phyloP scores from a whole-genome alignment of 1,139 yeast genomes.

The Pichia kudriavzevii region DNA sequence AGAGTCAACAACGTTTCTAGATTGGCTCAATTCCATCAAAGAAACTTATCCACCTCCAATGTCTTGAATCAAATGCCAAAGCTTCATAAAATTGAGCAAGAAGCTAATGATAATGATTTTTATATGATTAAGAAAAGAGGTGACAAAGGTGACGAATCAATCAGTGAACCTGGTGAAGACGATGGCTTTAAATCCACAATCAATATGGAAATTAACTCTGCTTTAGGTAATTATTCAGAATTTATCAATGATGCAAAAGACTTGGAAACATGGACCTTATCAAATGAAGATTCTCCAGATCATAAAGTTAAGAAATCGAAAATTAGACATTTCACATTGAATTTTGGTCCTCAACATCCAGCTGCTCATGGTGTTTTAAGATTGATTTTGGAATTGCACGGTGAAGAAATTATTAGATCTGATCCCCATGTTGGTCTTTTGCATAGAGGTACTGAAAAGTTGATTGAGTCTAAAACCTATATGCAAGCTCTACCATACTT shows the following conservation, averaged over 20 bases:
- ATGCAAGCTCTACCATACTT: constrained; percentile 85
- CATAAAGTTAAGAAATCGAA: constrained; percentile 35
- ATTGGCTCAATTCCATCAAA: constrained; percentile 6
- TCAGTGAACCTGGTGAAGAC: constrained; percentile 12
- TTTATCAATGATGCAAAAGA: constrained; percentile 26
- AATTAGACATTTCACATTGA: constrained; percentile 81
- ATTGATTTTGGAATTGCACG: constrained; percentile 76
- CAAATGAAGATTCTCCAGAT: constrained; percentile 30
- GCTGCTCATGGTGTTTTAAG: constrained; percentile 93
- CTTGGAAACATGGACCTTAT: constrained; percentile 29
- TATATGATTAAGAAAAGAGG: constrained; percentile 26
- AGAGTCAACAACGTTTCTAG: constrained; percentile 9
- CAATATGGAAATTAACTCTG: constrained; percentile 26
- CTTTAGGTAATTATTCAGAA: constrained; percentile 33
- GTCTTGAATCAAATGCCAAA: constrained; percentile 10
- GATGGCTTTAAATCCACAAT: constrained; percentile 22
- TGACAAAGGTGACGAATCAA: constrained; percentile 20
- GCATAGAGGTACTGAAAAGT: constrained; percentile 85
- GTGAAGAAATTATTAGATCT: constrained; percentile 80
- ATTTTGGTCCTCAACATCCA: constrained; percentile 92
- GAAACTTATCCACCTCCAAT: constrained; percentile 6
- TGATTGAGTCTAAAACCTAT: constrained; percentile 77
- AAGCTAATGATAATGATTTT: constrained; percentile 24
- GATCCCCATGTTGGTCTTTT: constrained; percentile 86
- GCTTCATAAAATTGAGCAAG: constrained; percentile 20